Evolutionary conservation across 129 eudicot genomes (phyloP), one percentile per base, ranked within the genome.

Genomic region (Escallonia rubra): DNA sequence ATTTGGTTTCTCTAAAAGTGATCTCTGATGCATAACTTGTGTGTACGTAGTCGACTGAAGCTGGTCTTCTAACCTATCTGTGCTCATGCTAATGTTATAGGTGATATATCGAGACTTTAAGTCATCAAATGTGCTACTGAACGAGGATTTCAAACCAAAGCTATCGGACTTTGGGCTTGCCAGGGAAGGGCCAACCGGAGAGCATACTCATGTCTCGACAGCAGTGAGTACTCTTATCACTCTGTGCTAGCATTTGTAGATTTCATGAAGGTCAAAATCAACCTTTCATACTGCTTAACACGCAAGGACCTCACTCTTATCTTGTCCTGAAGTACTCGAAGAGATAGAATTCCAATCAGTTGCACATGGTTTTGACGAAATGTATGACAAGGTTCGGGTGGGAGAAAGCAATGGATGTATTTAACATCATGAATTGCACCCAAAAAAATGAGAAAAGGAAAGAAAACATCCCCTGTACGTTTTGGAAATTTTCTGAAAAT

Each of bases 151-250:
- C 70, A 84, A 77, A 0, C 71, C 97, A 3, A 90, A 82, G 76
- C 86, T 90, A 55, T 90, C 95, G 43, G 97, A 90, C 78, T 90
- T 90, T 54, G 97, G 97, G 13, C 90, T 90, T 59, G 96, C 96
- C 44, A 76, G 96, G 70, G 96, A 90, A 79, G 96, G 96, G 4
- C 96, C 96, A 39, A 72, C 71, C 47, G 96, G 87, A 7, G 95
- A 75, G 41, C 82, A 39, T 4, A 68, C 88, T 41, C 96, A 90
- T 57, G 96, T 90, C 10, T 86, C 95, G 12, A 90, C 97, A 39
- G 84, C 57, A 67, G 97, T 90, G 70, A 77, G 87, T 79, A 12
- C 45, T 55, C 12, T 50, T 13, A 39, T n/a, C 34, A 57, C 65
- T 50, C 61, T 43, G 58, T 58, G 54, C 45, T 56, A 40, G 53